Conservation (phyloP, 108 stramenopile genomes). For the Craspedostauros australis region DNA sequence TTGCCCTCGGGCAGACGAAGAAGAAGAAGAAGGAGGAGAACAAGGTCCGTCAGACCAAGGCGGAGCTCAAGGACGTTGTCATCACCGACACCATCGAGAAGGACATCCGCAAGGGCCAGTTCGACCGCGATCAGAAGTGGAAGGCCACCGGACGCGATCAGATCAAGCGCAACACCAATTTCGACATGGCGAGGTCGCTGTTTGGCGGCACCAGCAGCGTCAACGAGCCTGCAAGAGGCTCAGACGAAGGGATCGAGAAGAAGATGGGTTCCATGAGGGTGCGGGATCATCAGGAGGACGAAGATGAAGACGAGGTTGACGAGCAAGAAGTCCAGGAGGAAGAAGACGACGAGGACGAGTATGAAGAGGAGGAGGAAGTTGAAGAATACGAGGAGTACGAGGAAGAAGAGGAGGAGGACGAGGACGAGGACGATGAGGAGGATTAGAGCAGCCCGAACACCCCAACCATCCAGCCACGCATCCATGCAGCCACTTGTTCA, state of each 20-base stretch:
- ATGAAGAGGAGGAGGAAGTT: conserved; percentile 4
- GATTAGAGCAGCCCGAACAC: neutral
- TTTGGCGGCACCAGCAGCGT: too few relatives aligned
- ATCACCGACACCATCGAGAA: conserved; percentile 8
- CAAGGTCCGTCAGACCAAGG: conserved; percentile 8
- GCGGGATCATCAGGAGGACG: too few relatives aligned
- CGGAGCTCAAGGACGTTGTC: conserved; percentile 1
- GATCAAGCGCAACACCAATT: neutral
- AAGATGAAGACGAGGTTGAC: conserved; percentile 1
- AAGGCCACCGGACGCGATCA: neutral
- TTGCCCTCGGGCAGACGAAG: conserved; percentile 29
- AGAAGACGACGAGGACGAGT: neutral
- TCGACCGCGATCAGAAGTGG: conserved; percentile 1
- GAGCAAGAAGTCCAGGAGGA: conserved; percentile 5
- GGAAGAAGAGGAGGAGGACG: conserved; percentile 3
- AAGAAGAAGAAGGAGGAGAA: conserved; percentile 24
- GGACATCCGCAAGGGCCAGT: conserved; percentile 7
- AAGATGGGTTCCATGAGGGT: too few relatives aligned
- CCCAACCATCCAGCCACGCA: conserved; percentile 19
- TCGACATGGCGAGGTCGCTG: neutral
- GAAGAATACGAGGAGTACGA: conserved; percentile 2
- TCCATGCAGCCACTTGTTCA: too few relatives aligned
- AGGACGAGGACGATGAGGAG: conserved; percentile 2
- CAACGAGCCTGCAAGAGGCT: too few relatives aligned
- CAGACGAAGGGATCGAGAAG: too few relatives aligned